A percentile compares a stretch with the other conserved stretches of the same genome.
phyloP scores from a whole-genome alignment of 495 filamentous ascomycete genomes.

The Podospora appendiculata region DNA sequence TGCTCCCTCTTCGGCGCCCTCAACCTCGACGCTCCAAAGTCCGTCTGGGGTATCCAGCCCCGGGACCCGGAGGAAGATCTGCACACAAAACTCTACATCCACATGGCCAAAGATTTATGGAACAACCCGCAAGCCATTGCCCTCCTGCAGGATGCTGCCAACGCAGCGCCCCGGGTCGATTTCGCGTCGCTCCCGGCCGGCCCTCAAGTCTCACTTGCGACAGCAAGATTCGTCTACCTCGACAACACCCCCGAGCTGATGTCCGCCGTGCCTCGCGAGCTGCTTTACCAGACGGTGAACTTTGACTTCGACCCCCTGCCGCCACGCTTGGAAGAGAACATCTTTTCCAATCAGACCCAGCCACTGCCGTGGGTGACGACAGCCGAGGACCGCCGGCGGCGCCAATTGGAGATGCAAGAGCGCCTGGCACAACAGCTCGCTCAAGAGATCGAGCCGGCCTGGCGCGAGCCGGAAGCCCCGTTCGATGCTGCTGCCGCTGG shows the following conservation, averaged over 20 bases:
- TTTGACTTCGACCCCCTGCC: slow-evolving; percentile 66
- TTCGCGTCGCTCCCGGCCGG: slow-evolving; percentile 38
- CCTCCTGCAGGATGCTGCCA: slow-evolving; percentile 64
- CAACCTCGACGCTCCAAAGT: slow-evolving; percentile 61
- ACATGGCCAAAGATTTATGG: slow-evolving; percentile 82
- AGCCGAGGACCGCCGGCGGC: not conserved
- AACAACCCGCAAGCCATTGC: slow-evolving; percentile 65
- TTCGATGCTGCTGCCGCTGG: too few relatives aligned
- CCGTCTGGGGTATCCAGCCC: slow-evolving; percentile 74
- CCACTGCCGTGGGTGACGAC: slow-evolving; percentile 19
- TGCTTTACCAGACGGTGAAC: slow-evolving; percentile 42
- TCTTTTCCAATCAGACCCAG: slow-evolving; percentile 37
- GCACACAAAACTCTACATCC: slow-evolving; percentile 69
- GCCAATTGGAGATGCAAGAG: too few relatives aligned
- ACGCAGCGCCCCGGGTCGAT: slow-evolving; percentile 37
- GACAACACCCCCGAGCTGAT: slow-evolving; percentile 64
- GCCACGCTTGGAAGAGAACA: slow-evolving; percentile 38
- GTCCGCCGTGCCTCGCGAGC: slow-evolving; percentile 43
- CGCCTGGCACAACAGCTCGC: too few relatives aligned
- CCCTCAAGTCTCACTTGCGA: slow-evolving; percentile 33
- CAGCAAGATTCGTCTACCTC: slow-evolving; percentile 74
- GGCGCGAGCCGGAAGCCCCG: too few relatives aligned
- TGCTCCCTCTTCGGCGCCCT: slow-evolving; percentile 68
- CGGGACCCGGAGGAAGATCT: slow-evolving; percentile 62
- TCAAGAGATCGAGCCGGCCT: too few relatives aligned